Evolutionary conservation across 192 early-diverging fungal genomes (phyloP).

Genomic region (Spizellomyces sp.): DNA sequence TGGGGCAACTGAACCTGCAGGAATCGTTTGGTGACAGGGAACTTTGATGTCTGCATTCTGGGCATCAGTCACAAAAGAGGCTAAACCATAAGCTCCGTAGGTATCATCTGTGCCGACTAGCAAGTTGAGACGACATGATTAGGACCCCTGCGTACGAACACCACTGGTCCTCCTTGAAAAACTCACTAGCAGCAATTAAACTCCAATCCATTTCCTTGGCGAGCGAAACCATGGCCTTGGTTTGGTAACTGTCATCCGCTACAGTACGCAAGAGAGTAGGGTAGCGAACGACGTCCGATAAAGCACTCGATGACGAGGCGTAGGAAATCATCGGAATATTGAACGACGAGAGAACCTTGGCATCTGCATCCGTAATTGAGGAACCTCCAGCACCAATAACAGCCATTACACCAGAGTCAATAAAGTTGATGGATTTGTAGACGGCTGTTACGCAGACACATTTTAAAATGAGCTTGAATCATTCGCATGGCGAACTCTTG

Average conservation of each 20-base stretch:
- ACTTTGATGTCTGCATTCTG: not conserved
- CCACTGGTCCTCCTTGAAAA: not conserved
- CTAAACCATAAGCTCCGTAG: not conserved
- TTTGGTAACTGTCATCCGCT: not conserved
- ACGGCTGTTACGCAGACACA: no score
- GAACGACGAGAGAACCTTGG: constrained; percentile 1
- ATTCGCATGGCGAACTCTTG: not conserved
- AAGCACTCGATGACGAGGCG: not conserved
- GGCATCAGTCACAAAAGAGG: not conserved
- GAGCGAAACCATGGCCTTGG: not conserved
- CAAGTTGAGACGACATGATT: no score
- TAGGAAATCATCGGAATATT: not conserved
- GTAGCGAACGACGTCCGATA: not conserved
- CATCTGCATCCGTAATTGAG: not conserved
- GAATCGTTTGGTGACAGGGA: not conserved
- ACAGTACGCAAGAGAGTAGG: constrained; percentile 2
- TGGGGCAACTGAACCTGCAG: not conserved
- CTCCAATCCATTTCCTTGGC: not conserved
- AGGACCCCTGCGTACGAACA: no score
- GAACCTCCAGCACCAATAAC: not conserved
- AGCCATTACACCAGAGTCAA: not conserved
- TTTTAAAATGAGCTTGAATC: not conserved
- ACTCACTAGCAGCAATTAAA: not conserved
- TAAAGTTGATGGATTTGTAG: constrained; percentile 2
- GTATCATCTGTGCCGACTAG: constrained; percentile 5